Evolutionary conservation across 2,329 filamentous ascomycete genomes (phyloP).

Genomic region (Penicillium sp.): DNA sequence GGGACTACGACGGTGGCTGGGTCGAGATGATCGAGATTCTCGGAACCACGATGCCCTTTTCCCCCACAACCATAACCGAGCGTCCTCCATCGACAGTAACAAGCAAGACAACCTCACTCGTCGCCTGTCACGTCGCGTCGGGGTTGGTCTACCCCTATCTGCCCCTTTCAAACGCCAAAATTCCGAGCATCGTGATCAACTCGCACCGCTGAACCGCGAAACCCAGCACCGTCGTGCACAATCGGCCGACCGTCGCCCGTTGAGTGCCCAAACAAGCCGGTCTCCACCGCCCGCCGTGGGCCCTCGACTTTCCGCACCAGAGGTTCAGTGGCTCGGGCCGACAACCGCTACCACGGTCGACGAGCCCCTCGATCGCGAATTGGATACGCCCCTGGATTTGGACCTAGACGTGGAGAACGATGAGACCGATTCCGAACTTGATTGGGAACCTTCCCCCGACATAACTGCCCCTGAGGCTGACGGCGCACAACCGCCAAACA

Average conservation of each 20-base stretch:
- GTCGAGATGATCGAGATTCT: constrained; percentile 40
- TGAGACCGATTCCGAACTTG: constrained; percentile 24
- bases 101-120: constrained; percentile 37
- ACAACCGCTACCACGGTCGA: constrained; percentile 34
- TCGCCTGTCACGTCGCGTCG: constrained; percentile 53
- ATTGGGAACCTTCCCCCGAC: constrained; percentile 30
- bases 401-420: constrained; percentile 18
- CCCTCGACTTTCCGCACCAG: constrained; percentile 43
- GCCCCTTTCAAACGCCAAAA: constrained; percentile 81
- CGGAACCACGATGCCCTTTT: constrained; percentile 14
- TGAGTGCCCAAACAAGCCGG: constrained; percentile 46
- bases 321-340: constrained; percentile 40
- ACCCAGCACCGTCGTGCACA: constrained; percentile 61
- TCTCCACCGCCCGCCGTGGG: constrained; percentile 43
- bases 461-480: constrained; percentile 27
- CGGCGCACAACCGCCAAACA: constrained; percentile 19
- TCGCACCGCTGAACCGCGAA: constrained; percentile 65
- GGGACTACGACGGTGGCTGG: constrained; percentile 43
- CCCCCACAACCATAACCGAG: constrained; percentile 16
- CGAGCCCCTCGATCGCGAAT: constrained; percentile 26
- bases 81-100: constrained; percentile 17
- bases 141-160: constrained; percentile 73
- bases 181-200: constrained; percentile 73
- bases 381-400: not conserved
- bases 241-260: constrained; percentile 54